These are phyloP conservation scores for Phytophthora colocasiae DNA, from an alignment of 352 stramenopile species.

Conservation along the genomic window DNA sequence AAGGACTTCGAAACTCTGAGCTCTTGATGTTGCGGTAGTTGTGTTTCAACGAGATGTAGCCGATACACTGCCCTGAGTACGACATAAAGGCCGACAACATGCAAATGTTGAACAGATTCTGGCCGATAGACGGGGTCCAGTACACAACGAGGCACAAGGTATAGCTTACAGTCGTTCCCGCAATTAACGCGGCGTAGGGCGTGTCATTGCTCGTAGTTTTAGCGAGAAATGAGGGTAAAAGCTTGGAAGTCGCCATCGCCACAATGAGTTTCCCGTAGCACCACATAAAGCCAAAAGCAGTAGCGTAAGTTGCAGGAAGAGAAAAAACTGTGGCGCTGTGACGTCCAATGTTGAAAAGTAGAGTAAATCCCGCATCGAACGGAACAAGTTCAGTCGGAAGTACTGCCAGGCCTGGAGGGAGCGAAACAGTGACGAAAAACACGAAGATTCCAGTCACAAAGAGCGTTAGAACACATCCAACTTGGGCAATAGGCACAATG, in stretches of 20 bases:
- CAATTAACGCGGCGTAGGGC: conserved; percentile 33
- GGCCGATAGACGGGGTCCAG: conserved; percentile 26
- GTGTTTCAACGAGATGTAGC: conserved; percentile 52
- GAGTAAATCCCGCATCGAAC: conserved; percentile 44
- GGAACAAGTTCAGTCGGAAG: conserved; percentile 36
- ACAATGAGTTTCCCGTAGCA: conserved; percentile 61
- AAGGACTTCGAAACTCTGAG: conserved; percentile 49
- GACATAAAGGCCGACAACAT: conserved; percentile 47
- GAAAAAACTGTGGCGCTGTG: conserved; percentile 43
- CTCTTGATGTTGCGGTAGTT: conserved; percentile 55
- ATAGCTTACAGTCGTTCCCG: conserved; percentile 40
- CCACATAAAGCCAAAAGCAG: conserved; percentile 63
- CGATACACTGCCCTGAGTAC: conserved; percentile 51
- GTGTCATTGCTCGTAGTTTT: conserved; percentile 25
- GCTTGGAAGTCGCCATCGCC: conserved; percentile 51
- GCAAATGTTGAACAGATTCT: conserved; percentile 46
- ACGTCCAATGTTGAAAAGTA: conserved; percentile 31
- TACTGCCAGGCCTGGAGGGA: conserved; percentile 35
- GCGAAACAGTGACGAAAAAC: conserved; percentile 41
- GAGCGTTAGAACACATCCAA: conserved; percentile 49
- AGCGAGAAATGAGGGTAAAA: conserved; percentile 43
- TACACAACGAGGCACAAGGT: conserved; percentile 44
- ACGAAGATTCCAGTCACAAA: conserved; percentile 47
- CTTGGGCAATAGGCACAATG: conserved; percentile 48
- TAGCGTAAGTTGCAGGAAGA: conserved; percentile 58